Base-by-base conservation (phyloP, 176 grass and related monocot species). In the Thalia dealbata region DNA sequence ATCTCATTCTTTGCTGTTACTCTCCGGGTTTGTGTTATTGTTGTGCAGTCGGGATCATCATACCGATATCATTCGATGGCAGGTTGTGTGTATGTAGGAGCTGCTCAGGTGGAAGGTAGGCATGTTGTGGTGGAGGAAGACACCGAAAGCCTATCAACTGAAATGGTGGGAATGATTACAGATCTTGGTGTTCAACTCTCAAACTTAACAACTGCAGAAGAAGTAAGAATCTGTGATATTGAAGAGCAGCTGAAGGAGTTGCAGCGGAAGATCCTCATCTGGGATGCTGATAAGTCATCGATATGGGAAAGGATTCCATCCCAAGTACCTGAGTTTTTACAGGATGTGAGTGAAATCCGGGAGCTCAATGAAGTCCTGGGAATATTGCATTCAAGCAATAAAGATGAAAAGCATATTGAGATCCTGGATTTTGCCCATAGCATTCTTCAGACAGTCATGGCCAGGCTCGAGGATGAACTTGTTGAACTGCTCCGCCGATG, bases 401-500 rank as follows among this genome's bases (percentile, higher is more conserved):
- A 61, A 71, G 38, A 71, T 45, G 56, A 62, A 21, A 56, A 71
- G 14, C 55, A 62, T 14, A 71, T 30, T 44, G 76, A 92, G 66
- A 75, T 92, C 60, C 70, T 80, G 30, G 25, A 73, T 65, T 77
- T 85, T 88, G 76, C 85, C 14, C 50, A 73, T 48, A 80, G 77
- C 61, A 82, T 90, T 85, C 84, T 88, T 63, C 84, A 93, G 77
- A 90, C 79, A 75, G 90, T 73, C 74, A 91, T 93, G 85, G 72
- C 75, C 24, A 97, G 90, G 76, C 85, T 97, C 48, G 95, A 97
- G 58, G 85, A 97, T 43, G 90, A 93, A 75, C 90, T 93, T 80
- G 81, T 84, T 77, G 83, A 86, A 73, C 89, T 97, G 76, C 82
- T 97, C 38, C 60, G 67, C 42, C 74, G 82, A 68, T 91, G 90